A percentile compares a stretch with the other conserved stretches of the same genome.
Conservation (phyloP, 768 basidiomycete species). For the Phlegmacium glaucopus region DNA sequence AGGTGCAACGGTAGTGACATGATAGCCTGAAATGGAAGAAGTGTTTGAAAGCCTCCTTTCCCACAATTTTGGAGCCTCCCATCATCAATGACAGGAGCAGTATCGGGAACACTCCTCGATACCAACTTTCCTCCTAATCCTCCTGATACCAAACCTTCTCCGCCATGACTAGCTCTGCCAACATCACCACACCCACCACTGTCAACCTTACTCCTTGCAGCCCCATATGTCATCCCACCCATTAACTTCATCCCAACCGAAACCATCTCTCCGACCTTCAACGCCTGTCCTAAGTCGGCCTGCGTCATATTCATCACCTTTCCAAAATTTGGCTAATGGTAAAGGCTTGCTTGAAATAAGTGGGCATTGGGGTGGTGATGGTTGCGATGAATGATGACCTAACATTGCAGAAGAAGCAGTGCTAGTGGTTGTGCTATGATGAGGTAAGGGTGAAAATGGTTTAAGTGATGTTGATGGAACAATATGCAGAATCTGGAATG, state of each 20-base stretch:
- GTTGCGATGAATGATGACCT: neutral
- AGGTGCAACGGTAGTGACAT: slow-evolving; percentile 17
- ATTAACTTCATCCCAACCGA: slow-evolving; percentile 62
- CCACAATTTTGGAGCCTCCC: slow-evolving; percentile 11
- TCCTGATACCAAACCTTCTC: slow-evolving; percentile 19
- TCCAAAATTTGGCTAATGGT: slow-evolving; percentile 6
- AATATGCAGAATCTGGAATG: slow-evolving; percentile 47
- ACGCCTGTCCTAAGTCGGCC: slow-evolving; percentile 44
- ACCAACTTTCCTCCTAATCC: slow-evolving; percentile 41
- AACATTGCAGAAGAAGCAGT: slow-evolving; percentile 9
- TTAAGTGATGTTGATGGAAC: slow-evolving; percentile 46
- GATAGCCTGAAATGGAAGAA: slow-evolving; percentile 2
- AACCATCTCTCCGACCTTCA: slow-evolving; percentile 58
- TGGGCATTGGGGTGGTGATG: neutral
- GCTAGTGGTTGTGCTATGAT: slow-evolving; percentile 12
- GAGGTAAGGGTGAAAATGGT: slow-evolving; percentile 27
- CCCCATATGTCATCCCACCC: slow-evolving; percentile 57
- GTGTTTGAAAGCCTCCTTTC: slow-evolving; percentile 22
- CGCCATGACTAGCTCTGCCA: slow-evolving; percentile 8
- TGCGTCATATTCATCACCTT: slow-evolving; percentile 29
- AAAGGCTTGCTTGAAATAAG: neutral
- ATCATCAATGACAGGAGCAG: slow-evolving; percentile 8
- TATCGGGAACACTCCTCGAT: slow-evolving; percentile 61
- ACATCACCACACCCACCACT: slow-evolving; percentile 6
- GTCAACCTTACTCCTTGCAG: slow-evolving; percentile 36